Evolutionary conservation across 2,329 filamentous ascomycete genomes (phyloP).

Genomic region (Neonectria neomacrospora): DNA sequence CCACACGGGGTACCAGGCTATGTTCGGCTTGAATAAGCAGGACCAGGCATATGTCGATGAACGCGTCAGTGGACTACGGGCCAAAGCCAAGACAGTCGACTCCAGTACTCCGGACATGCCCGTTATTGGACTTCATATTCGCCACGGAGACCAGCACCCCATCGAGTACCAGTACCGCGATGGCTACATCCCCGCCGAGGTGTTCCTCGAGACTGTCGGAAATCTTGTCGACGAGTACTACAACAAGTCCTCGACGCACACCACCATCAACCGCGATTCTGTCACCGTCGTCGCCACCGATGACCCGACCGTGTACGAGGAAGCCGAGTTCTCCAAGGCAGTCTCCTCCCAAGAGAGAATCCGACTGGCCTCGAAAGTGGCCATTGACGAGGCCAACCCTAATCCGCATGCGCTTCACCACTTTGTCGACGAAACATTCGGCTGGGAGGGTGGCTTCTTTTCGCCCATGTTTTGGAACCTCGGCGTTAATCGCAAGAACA

Average conservation of each 20-base stretch:
- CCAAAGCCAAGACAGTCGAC: conserved; percentile 56
- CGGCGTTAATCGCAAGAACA: conserved; percentile 61
- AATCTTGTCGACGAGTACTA: conserved; percentile 63
- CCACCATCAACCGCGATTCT: conserved; percentile 52
- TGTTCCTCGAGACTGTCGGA: conserved; percentile 71
- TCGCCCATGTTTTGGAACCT: conserved; percentile 83
- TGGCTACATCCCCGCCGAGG: conserved; percentile 80
- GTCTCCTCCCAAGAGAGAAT: conserved; percentile 80
- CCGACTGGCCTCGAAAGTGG: conserved; percentile 74
- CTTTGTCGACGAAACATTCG: conserved; percentile 80
- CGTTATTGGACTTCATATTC: conserved; percentile 78
- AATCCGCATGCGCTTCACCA: conserved; percentile 66
- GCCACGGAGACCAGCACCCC: conserved; percentile 82
- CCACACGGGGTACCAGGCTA: conserved; percentile 75
- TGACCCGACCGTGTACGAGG: conserved; percentile 78
- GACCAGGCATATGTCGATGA: conserved; percentile 73
- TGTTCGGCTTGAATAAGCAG: conserved; percentile 75
- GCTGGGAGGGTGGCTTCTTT: conserved; percentile 92
- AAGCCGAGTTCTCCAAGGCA: conserved; percentile 68
- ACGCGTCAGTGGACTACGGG: conserved; percentile 67
- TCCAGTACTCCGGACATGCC: conserved; percentile 51
- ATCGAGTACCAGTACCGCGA: conserved; percentile 80
- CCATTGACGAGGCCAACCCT: conserved; percentile 53
- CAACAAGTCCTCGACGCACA: conserved; percentile 54
- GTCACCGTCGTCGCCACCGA: conserved; percentile 79